Evolutionary conservation across 139 green algal genomes (phyloP), one percentile per base, ranked within the genome.

Genomic region (Tetradesmus lagerheimii): DNA sequence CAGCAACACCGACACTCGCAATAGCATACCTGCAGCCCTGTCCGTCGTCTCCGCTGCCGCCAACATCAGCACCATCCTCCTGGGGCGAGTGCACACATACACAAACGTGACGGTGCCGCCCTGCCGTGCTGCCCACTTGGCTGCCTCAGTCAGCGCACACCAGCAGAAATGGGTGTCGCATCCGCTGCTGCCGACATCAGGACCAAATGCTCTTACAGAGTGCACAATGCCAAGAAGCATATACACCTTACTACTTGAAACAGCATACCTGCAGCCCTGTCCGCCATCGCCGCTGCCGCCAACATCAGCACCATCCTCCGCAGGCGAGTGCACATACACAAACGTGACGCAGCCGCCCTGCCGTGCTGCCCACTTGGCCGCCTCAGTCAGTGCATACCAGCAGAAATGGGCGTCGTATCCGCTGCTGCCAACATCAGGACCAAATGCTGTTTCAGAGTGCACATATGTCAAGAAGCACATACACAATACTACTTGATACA

Each of bases 61-160:
- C 34, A 1, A 67, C 27, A 11, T 90, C 89, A 66, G 91, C 91
- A 9, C 91, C 92, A n/a, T 94, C 92, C 35, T 95, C 93, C 0
- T 89, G 78, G 25, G 90, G 92, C n/a, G 93, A 95, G 87, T 93
- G 82, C 5, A 95, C 5, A 95, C 77, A 62, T 93, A 96, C 1
- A 93, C 37, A 15, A 95, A 89, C 3, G 89, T 91, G 41, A 96
- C 86, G 8, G 41, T 86, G 39, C 92, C 91, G n/a, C 90, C 84
- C 6, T 83, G 25, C 31, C 43, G 16, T 9, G n/a, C 85, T 1
- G 94, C 94, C 2, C 53, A 35, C 45, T 62, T 35, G 4, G 88
- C 92, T 0, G 94, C 93, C 14, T 91, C 89, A 35, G 29, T 45
- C n/a, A 96, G 83, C 16, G 92, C 91, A 18, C 43, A 50, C 8